These are phyloP conservation scores for Pontederia paniculata DNA, from an alignment of 176 grass and related monocot genomes.

Conservation along the genomic window DNA sequence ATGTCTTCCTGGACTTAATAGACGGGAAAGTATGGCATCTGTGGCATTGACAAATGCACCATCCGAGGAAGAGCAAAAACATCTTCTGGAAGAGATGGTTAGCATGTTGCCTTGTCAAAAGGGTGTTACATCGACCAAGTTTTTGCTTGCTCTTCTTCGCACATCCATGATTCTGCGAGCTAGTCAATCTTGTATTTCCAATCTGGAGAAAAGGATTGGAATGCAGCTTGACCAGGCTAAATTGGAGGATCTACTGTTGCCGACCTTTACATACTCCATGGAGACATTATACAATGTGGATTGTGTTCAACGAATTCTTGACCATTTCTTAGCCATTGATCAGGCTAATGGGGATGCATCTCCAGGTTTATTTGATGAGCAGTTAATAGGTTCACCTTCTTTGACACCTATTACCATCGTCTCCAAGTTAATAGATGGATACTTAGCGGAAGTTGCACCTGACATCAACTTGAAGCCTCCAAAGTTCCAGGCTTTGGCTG, in stretches of 20 bases:
- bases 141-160: conserved; percentile 4
- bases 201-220: conserved; percentile 8
- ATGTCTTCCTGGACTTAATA: conserved; percentile 6
- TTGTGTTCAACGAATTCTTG: conserved; percentile 6
- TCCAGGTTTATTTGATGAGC: conserved; percentile 8
- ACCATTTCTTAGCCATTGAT: conserved; percentile 2
- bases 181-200: not conserved
- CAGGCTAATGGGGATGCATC: conserved; percentile 4
- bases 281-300: not conserved
- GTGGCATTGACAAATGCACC: not conserved
- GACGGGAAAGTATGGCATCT: not conserved
- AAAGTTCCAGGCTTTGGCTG: conserved; percentile 10
- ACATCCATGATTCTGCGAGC: conserved; percentile 9
- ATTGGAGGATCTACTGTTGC: conserved; percentile 1
- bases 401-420: conserved; percentile 12
- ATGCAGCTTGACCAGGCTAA: conserved; percentile 5
- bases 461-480: conserved; percentile 17
- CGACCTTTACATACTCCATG: not conserved
- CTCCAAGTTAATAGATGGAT: conserved; percentile 17
- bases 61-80: conserved; percentile 4
- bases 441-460: conserved; percentile 11
- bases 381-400: conserved; percentile 11
- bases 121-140: not conserved
- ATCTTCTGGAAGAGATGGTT: not conserved
- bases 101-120: conserved; percentile 7